Evolutionary conservation across 768 basidiomycete species (phyloP).

Genomic region (Suillus tomentosus): DNA sequence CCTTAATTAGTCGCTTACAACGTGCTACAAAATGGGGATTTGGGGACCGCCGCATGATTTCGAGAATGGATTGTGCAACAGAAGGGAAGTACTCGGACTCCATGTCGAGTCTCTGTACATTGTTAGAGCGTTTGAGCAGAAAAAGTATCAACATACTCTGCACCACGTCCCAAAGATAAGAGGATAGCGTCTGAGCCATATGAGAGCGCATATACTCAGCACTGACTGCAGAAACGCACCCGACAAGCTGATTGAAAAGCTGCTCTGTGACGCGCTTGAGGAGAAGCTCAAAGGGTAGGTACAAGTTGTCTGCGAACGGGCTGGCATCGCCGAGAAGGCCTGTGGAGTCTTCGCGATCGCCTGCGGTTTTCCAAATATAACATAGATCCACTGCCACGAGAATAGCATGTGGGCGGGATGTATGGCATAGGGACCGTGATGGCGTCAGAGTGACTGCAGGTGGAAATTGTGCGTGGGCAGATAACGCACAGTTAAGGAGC

Average conservation of each 20-base stretch:
- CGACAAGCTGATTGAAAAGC: slow-evolving; percentile 63
- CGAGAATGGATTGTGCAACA: slow-evolving; percentile 50
- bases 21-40: slow-evolving; percentile 47
- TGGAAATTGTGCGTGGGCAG: background rate
- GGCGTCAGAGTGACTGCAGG: slow-evolving; percentile 43
- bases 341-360: slow-evolving; percentile 30
- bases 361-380: slow-evolving; percentile 40
- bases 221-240: slow-evolving; percentile 38
- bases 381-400: slow-evolving; percentile 42
- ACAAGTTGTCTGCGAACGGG: slow-evolving; percentile 57
- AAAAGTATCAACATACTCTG: slow-evolving; percentile 44
- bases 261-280: slow-evolving; percentile 55
- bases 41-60: slow-evolving; percentile 55
- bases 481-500: slow-evolving; percentile 9
- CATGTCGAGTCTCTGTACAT: slow-evolving; percentile 53
- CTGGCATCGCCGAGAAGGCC: slow-evolving; percentile 34
- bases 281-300: slow-evolving; percentile 54
- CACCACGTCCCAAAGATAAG: slow-evolving; percentile 73
- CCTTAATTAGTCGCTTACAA: slow-evolving; percentile 51
- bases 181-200: slow-evolving; percentile 63
- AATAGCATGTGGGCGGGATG: slow-evolving; percentile 29
- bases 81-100: slow-evolving; percentile 52
- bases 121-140: slow-evolving; percentile 6
- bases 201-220: slow-evolving; percentile 15
- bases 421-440: slow-evolving; percentile 35